A percentile compares a stretch with the other conserved stretches of the same genome.
These are phyloP conservation scores for Pseudocohnilembus persalinus DNA, from an alignment of 169 alveolate species.

Conservation along the genomic window DNA sequence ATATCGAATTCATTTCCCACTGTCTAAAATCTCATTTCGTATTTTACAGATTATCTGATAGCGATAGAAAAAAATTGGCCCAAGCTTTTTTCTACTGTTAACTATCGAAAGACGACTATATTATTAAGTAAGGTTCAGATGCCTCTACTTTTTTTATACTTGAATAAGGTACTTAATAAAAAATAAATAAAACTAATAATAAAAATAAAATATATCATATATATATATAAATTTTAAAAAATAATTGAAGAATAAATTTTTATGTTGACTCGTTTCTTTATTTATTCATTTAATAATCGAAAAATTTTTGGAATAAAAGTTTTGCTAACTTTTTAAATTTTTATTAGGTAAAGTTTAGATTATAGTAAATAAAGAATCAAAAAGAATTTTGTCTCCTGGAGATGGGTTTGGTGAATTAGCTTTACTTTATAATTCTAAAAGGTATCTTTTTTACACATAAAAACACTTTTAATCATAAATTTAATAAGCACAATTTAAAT, in stretches of 20 bases:
- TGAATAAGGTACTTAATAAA: conserved; percentile 62
- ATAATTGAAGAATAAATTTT: no score
- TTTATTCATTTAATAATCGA: no score
- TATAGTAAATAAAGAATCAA: conserved; percentile 15
- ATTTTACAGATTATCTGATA: conserved; percentile 22
- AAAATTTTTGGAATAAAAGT: neutral
- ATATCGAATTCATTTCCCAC: conserved; percentile 19
- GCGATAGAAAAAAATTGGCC: conserved; percentile 45
- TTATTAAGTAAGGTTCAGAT: conserved; percentile 65
- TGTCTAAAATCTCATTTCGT: conserved; percentile 34
- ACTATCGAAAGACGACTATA: conserved; percentile 38
- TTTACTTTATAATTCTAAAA: conserved; percentile 37
- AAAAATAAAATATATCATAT: no score
- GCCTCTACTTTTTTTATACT: conserved; percentile 58
- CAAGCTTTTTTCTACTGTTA: conserved; percentile 38
- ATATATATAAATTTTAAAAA: no score
- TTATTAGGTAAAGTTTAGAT: conserved; percentile 32
- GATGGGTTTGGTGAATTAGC: conserved; percentile 47
- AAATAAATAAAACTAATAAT: no score
- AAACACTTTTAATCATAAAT: no score
- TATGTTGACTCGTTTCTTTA: no score
- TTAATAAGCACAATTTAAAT: no score
- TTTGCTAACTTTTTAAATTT: no score
- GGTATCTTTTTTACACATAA: no score
- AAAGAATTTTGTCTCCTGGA: conserved; percentile 22